Evolutionary conservation across 768 basidiomycete species (phyloP).

Genomic region (Gyrodon lividus): DNA sequence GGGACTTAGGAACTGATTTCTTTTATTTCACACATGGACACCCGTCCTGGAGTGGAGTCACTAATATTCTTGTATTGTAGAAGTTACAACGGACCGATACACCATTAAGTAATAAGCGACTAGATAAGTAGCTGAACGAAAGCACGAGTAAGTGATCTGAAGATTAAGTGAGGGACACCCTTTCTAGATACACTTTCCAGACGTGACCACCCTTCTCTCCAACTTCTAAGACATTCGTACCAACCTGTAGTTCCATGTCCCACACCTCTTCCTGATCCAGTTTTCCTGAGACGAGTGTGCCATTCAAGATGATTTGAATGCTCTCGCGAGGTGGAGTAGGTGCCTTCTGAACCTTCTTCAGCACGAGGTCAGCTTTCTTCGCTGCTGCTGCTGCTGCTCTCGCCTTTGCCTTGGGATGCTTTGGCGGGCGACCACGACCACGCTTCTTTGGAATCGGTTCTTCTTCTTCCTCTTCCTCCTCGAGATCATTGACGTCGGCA

Average conservation of each 20-base stretch:
- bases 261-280: conserved; percentile 52
- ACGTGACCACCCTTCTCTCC: conserved; percentile 67
- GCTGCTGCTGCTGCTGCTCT: conserved; percentile 29
- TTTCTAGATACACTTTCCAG: conserved; percentile 71
- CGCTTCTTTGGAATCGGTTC: conserved; percentile 41
- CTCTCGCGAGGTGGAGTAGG: conserved; percentile 39
- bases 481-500: conserved; percentile 43
- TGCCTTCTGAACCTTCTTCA: conserved; percentile 48
- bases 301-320: conserved; percentile 66
- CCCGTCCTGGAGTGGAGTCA: background rate
- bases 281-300: conserved; percentile 45
- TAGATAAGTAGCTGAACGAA: conserved; percentile 22
- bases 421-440: conserved; percentile 37
- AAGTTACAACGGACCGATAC: conserved; percentile 26
- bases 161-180: conserved; percentile 29
- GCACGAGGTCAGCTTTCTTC: conserved; percentile 34
- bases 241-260: conserved; percentile 59
- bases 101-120: conserved; percentile 33
- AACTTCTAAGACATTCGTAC: conserved; percentile 65
- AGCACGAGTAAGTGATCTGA: conserved; percentile 5
- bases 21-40: background rate
- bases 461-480: conserved; percentile 45
- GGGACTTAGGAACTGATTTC: conserved; percentile 15
- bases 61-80: conserved; percentile 24
- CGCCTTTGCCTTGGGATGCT: conserved; percentile 33